Evolutionary conservation across 805 yeast species (phyloP), one percentile per base, ranked within the genome.

Genomic region (Teunomyces funiuensis): DNA sequence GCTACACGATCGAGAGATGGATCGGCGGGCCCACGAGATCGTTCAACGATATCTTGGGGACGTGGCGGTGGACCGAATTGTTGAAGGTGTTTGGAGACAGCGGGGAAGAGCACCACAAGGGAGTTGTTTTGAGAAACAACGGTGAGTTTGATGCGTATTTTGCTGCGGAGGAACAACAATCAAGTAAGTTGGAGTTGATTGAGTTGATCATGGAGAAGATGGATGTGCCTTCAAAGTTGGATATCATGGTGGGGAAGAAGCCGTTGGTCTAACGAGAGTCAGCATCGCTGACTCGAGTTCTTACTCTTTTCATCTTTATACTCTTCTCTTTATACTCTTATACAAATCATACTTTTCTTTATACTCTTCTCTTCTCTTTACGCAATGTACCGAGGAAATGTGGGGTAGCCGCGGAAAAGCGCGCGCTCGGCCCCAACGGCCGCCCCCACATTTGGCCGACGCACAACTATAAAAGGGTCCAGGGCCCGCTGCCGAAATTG

Each of bases 1-100:
- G 97, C 1, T 90, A 90, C 66, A 84, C 96, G 0, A 88, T 90
- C 37, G 97, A 90, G 68, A 78, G 97, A 58, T 78, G 83, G 17
- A 86, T 90, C 51, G 77, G 82, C 57, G 97, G 97, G 4, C 84
- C 88, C 20, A 66, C 76, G 19, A 78, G 87, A 57, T 63, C 75
- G 1, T 90, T 89, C 62, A 90, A 90, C 60, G 96, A 89, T 53
- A 83, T 90, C 44, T 79, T 83, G 58, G 83, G 84, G 30, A 61
- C 73, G 44, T 90, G 97, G 96, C 71, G 83, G 47, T 89, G 95
- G 95, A 74, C 83, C 2, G 65, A 78, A 44, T 65, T 87, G 26
- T 75, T 86, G 48, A 71, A 76, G 43, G 76, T 79, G 13, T 84
- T 90, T 54, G 89, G 88, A 10, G 83, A 68, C 46, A 45, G 50